Evolutionary conservation across 257 asterid genomes (phyloP).

Genomic region (Solanum lignicaule): DNA sequence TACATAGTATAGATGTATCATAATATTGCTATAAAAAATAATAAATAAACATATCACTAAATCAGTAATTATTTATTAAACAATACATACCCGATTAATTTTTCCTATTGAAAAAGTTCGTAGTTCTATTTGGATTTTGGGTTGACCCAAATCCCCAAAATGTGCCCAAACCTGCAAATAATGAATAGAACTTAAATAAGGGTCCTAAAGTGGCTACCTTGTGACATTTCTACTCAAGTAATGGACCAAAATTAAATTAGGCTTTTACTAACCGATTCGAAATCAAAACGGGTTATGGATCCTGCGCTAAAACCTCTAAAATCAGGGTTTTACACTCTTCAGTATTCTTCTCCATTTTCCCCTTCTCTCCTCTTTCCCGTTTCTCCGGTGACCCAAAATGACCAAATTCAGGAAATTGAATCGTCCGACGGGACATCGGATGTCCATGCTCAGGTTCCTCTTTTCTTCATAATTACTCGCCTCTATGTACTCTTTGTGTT

Average conservation of each 20-base stretch:
- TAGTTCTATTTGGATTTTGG: no score
- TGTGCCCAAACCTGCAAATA: no score
- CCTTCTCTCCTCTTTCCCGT: not conserved
- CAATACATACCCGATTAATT: accelerated
- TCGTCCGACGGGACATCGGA: conserved; percentile 76
- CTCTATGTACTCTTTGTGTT: not conserved
- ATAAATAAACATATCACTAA: no score
- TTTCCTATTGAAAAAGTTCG: no score
- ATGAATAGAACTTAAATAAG: not conserved
- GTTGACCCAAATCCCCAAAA: no score
- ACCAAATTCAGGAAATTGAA: conserved; percentile 82
- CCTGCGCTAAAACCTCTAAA: not conserved
- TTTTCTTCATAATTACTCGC: not conserved
- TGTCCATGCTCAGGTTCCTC: conserved; percentile 81
- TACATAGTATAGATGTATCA: no score
- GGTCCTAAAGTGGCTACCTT: not conserved
- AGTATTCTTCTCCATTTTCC: not conserved
- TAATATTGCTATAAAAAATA: no score
- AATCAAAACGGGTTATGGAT: not conserved
- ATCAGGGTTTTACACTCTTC: not conserved
- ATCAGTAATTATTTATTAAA: no score
- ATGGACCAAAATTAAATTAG: not conserved
- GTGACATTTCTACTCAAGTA: not conserved
- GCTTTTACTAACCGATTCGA: not conserved
- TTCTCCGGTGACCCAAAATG: conserved; percentile 26